Base-by-base conservation (phyloP, 371 early-diverging fungal genomes). In the Mucor racemosus region DNA sequence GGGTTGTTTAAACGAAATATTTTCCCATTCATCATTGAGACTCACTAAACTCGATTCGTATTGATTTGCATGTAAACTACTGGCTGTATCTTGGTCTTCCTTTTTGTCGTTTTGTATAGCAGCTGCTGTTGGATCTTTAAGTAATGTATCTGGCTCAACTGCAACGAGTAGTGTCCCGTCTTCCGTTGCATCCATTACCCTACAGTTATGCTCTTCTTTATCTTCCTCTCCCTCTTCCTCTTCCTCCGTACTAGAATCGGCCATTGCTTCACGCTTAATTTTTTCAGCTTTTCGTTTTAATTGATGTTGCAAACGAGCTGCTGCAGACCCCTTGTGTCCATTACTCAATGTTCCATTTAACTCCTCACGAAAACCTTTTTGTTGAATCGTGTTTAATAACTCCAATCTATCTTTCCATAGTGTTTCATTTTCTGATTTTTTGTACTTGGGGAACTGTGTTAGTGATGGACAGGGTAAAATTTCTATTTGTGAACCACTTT, bases 381-480 rank as follows among this genome's bases (percentile, higher is more conserved):
- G 41, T 33, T 64, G 67, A 11, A 71, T 55, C 13, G 34, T 60
- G 8, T 63, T 50, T 3, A 66, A 26, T n/a, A 71, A 13, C 15
- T 60, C 60, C 7, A 71, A 26, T 21, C 67, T 46, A 9, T 71
- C 64, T 46, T 67, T 58, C 59, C 64, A 67, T n/a, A 62, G 17
- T 9, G 31, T 21, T 17, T 69, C 61, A 33, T 53, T 53, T 11
- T 57, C 46, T 58, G 21, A 11, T 5, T 42, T 33, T 36, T 61
- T 61, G 14, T 61, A 35, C 14, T 67, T 62, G 13, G 67, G 48
- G n/a, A 62, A 58, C 8, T 33, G 33, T 17, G 62, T 14, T 7
- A 33, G 38, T 42, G 61, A 65, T 14, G 70, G 62, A 10, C 70
- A 44, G 4, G 70, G 70, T 39, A 69, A 14, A 8, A 69, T 65